phyloP scores from a whole-genome alignment of 805 yeast species.

The Teunomyces stri region DNA sequence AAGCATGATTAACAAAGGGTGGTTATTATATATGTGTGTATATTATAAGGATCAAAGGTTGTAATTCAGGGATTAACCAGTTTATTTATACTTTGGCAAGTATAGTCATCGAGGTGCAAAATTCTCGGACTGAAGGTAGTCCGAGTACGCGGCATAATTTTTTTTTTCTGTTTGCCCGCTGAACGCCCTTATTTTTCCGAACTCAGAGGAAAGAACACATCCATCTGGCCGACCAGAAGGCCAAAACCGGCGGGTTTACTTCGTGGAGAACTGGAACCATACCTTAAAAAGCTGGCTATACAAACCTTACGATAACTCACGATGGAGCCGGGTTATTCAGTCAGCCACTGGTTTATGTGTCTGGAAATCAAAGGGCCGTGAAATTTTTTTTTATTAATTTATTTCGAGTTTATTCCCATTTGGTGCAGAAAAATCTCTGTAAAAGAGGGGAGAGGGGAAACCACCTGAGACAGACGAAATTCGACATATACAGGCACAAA shows the following conservation, averaged over 20 bases:
- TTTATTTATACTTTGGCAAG: not conserved
- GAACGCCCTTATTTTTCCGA: constrained; percentile 1
- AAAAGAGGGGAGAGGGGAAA: not conserved
- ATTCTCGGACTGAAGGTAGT: constrained; percentile 4
- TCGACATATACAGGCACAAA: too few relatives aligned
- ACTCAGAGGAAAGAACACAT: not conserved
- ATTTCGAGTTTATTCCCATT: not conserved
- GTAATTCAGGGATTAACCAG: not conserved
- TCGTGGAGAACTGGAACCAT: not conserved
- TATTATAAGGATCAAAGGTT: not conserved
- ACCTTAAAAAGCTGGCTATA: not conserved
- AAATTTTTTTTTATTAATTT: not conserved
- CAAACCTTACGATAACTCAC: not conserved
- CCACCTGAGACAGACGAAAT: not conserved
- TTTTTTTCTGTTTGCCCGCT: constrained; percentile 1
- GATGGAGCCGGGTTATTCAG: not conserved
- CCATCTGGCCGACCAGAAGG: not conserved
- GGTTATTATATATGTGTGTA: not conserved
- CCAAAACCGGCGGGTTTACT: not conserved
- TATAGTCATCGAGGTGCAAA: constrained; percentile 1
- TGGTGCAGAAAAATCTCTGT: not conserved
- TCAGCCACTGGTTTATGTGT: not conserved
- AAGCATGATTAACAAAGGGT: not conserved
- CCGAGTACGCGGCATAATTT: constrained; percentile 2
- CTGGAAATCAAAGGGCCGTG: not conserved